A percentile compares a stretch with the other conserved stretches of the same genome.
Evolutionary conservation across 108 stramenopile species (phyloP).

Genomic region (Pelagomonas calceolata): DNA sequence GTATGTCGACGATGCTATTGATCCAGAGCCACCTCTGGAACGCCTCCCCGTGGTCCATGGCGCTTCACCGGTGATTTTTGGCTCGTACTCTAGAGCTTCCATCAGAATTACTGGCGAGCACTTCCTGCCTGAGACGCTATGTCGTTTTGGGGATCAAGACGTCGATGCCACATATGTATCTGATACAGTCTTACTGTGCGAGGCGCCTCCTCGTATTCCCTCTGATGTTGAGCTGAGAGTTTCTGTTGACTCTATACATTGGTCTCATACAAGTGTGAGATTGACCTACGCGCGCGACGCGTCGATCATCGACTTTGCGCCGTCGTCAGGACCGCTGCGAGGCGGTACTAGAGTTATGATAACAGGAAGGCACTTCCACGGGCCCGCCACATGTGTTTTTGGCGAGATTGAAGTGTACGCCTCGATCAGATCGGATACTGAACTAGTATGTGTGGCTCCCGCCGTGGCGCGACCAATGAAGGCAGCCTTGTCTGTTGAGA

Average conservation of each 20-base stretch:
- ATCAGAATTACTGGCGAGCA: too few relatives aligned
- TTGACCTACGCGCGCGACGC: background rate
- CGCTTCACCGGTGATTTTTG: too few relatives aligned
- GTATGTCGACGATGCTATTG: too few relatives aligned
- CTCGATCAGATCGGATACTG: too few relatives aligned
- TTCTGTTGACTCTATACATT: too few relatives aligned
- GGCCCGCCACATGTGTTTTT: too few relatives aligned
- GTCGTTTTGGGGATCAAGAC: background rate
- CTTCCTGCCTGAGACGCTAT: background rate
- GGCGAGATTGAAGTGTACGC: background rate
- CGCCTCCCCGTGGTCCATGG: too few relatives aligned
- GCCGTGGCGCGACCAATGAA: background rate
- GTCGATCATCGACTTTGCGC: background rate
- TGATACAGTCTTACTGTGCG: background rate
- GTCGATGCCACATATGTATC: background rate
- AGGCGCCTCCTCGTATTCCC: background rate
- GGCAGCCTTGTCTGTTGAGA: background rate
- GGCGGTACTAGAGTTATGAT: background rate
- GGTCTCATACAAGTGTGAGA: too few relatives aligned
- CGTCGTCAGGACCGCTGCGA: background rate
- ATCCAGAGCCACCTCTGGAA: too few relatives aligned
- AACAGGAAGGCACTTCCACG: background rate
- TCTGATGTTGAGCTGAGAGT: background rate
- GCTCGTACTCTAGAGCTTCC: too few relatives aligned
- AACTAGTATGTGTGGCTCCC: background rate